Evolutionary conservation across 176 grass and related monocot species (phyloP).

Genomic region (Otatea glauca): DNA sequence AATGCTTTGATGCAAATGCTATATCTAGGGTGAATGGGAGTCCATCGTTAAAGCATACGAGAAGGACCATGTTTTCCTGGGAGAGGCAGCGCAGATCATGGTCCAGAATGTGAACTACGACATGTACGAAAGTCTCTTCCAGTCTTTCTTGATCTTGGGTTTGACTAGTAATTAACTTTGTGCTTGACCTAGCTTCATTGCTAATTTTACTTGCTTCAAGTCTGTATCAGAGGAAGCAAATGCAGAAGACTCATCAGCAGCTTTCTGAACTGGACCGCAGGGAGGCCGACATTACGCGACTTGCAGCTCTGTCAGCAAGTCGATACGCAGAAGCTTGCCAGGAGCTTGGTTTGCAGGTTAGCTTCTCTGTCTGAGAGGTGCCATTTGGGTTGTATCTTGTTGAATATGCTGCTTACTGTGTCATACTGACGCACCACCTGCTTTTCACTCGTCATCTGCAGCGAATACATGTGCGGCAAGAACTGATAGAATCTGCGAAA

Average conservation of each 20-base stretch:
- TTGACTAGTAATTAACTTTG: conserved; percentile 1
- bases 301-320: conserved; percentile 69
- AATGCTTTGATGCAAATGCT: neutral
- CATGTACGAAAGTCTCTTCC: conserved; percentile 60
- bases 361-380: conserved; percentile 6
- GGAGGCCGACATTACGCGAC: conserved; percentile 89
- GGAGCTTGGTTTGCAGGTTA: conserved; percentile 84
- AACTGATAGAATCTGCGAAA: conserved; percentile 84
- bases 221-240: conserved; percentile 89
- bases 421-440: neutral
- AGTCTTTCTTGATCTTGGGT: neutral
- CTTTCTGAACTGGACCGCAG: conserved; percentile 80
- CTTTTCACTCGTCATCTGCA: conserved; percentile 38
- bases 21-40: conserved; percentile 84
- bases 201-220: conserved; percentile 45
- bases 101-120: conserved; percentile 99
- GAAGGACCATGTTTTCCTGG: conserved; percentile 94
- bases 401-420: neutral
- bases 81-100: conserved; percentile 90
- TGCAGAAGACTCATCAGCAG: conserved; percentile 95
- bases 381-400: neutral
- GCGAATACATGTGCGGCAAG: conserved; percentile 78
- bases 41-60: conserved; percentile 75
- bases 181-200: neutral
- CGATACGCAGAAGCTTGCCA: conserved; percentile 89